These are phyloP conservation scores for Gracilaria gracilis DNA, from an alignment of 23 red algal species.

Conservation along the genomic window DNA sequence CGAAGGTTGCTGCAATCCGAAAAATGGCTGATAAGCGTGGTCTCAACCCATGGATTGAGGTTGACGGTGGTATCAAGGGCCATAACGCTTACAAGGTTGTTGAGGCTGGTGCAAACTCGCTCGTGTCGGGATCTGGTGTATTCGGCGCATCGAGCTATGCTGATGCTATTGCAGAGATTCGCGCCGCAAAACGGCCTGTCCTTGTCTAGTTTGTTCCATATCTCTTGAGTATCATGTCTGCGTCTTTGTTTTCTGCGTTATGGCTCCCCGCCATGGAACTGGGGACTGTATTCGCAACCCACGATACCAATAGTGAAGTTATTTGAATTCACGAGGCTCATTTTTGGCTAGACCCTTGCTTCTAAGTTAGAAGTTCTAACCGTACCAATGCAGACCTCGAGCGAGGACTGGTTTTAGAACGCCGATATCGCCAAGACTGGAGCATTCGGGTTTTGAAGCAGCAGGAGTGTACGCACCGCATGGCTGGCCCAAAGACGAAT, in stretches of 20 bases:
- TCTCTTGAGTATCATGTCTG: no score
- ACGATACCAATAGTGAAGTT: neutral
- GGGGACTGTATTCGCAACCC: neutral
- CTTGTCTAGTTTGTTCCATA: neutral
- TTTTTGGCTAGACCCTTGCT: neutral
- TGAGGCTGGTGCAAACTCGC: constrained; percentile 91
- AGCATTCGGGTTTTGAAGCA: no score
- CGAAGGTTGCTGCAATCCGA: constrained; percentile 79
- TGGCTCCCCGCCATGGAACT: neutral
- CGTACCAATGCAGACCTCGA: no score
- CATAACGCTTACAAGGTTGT: constrained; percentile 76
- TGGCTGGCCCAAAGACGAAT: no score
- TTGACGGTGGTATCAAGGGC: constrained; percentile 94
- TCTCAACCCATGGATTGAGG: constrained; percentile 86
- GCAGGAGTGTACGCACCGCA: no score
- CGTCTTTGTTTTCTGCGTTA: neutral
- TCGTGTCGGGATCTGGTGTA: constrained; percentile 93
- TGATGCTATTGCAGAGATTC: constrained; percentile 71
- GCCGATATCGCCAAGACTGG: no score
- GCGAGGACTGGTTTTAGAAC: no score
- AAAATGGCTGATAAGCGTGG: constrained; percentile 77
- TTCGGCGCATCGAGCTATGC: constrained; percentile 84
- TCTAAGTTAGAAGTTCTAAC: no score
- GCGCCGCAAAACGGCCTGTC: constrained; percentile 53
- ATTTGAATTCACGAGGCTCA: neutral